Base-by-base conservation (phyloP, 768 basidiomycete species). In the Leucosporidium creatinivorum region DNA sequence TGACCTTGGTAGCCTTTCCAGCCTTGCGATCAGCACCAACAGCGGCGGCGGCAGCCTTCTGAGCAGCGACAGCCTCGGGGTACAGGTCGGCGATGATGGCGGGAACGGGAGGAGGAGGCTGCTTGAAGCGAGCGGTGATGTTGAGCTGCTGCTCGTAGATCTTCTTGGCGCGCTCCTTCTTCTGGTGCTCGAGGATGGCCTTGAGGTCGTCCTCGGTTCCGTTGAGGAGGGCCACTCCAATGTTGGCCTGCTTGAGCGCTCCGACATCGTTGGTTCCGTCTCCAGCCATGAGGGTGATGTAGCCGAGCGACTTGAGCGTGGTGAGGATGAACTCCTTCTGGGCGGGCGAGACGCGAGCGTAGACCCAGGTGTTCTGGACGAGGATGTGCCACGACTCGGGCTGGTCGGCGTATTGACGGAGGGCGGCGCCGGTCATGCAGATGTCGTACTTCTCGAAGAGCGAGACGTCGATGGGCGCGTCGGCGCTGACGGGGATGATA, bases 231-330 rank as follows among this genome's bases (percentile, higher is more conserved):
- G 94, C 94, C 33, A 98, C 89, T 60, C 96, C 94, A 67, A 99
- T 88, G 77, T 99, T 92, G 1, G 96, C 96, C 77, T 96, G 93
- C 79, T 98, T 99, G 61, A 99, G 84, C 4, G 96, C 96, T 28
- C 96, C 96, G 59, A 99, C 96, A 70, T 98, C 96, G 76, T 99
- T 98, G 6, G 96, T 99, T 36, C 96, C 96, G 76, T 99, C 96
- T 61, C 96, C 96, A 8, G 93, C 96, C 96, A 98, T 98, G 61
- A 99, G 83, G 0, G 96, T 99, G 21, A 83, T 84, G 77, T 91
- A 99, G 28, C 94, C 94, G 30, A 96, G 85, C 3, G 82, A 82
- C 77, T 93, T 93, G 62, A 98, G 82, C 10, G 88, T 88, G 0
- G 92, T 91, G 57, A 99, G 83, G 79, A 99, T 98, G 78, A 84